A percentile compares a stretch with the other conserved stretches of the same genome.
Evolutionary conservation across 805 yeast genomes (phyloP).

Genomic region (Nakazawaea siamensis): DNA sequence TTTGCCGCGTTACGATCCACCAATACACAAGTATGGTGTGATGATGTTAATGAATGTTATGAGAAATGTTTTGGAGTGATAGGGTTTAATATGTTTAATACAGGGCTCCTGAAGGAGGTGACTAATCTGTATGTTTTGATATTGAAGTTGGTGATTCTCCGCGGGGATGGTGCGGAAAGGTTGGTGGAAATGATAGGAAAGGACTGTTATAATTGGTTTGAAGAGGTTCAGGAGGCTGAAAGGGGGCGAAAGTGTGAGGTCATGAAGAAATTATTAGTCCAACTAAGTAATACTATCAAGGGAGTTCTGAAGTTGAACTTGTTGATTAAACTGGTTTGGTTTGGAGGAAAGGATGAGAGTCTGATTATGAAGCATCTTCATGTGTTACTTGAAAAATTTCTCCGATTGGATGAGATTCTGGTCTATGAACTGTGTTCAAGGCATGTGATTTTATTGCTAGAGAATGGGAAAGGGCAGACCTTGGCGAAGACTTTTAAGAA

Average conservation of each 20-base stretch:
- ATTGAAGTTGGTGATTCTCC: neutral
- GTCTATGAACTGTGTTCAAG: no score
- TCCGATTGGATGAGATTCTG: slow-evolving; percentile 3
- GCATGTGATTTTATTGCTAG: no score
- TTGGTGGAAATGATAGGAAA: neutral
- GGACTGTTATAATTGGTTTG: slow-evolving; percentile 12
- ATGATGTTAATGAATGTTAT: no score
- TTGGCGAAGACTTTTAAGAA: no score
- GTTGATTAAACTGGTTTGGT: slow-evolving; percentile 9
- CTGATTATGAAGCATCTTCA: slow-evolving; percentile 7
- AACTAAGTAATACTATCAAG: slow-evolving; percentile 5
- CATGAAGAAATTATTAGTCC: slow-evolving; percentile 4
- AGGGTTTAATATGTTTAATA: slow-evolving; percentile 5
- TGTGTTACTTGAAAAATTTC: slow-evolving; percentile 7
- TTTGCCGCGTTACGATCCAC: no score
- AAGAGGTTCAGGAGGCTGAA: neutral
- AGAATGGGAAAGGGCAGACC: no score
- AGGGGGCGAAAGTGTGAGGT: neutral
- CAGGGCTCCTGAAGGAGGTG: neutral
- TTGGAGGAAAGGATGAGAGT: slow-evolving; percentile 4
- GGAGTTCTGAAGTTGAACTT: slow-evolving; percentile 9
- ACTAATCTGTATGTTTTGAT: slow-evolving; percentile 2
- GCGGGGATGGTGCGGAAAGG: neutral
- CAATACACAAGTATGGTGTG: no score
- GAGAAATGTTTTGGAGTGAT: neutral